Evolutionary conservation across 768 basidiomycete genomes (phyloP).

Genomic region (Trametes cinnabarina): DNA sequence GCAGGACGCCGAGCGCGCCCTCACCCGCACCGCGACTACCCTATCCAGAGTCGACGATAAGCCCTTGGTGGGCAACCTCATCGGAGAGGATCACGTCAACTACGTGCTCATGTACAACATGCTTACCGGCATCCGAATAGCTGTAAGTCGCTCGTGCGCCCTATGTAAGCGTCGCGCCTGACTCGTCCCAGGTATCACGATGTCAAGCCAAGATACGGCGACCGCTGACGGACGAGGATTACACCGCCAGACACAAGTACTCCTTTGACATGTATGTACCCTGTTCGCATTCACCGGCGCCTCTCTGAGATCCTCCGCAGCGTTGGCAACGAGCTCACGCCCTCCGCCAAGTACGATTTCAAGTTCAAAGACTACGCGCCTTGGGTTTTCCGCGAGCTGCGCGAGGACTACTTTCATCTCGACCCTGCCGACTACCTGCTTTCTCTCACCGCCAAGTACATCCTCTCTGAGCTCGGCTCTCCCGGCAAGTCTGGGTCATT

Average conservation of each 20-base stretch:
- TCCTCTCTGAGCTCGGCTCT: constrained; percentile 94
- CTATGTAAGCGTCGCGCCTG: not conserved
- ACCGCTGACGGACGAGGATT: constrained; percentile 82
- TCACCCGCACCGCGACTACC: constrained; percentile 36
- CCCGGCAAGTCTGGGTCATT: constrained; percentile 99
- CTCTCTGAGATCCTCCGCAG: constrained; percentile 38
- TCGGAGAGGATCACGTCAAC: constrained; percentile 98
- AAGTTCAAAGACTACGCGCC: constrained; percentile 99
- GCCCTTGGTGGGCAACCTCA: constrained; percentile 89
- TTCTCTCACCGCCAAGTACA: constrained; percentile 95
- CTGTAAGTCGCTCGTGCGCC: constrained; percentile 49
- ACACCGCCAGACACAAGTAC: constrained; percentile 85
- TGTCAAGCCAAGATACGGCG: constrained; percentile 95
- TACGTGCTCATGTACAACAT: constrained; percentile 99
- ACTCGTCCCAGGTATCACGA: constrained; percentile 71
- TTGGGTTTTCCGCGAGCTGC: constrained; percentile 93
- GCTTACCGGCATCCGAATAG: constrained; percentile 97
- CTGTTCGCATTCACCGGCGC: not conserved
- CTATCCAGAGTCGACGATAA: constrained; percentile 33
- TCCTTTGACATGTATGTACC: constrained; percentile 91
- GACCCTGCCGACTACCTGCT: constrained; percentile 98
- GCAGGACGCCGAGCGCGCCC: constrained; percentile 53
- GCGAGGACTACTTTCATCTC: constrained; percentile 91
- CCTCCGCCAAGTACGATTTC: constrained; percentile 97
- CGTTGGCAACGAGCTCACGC: constrained; percentile 96